Evolutionary conservation across 805 yeast genomes (phyloP), one percentile per base, ranked within the genome.

Genomic region (Saturnispora galanensis): DNA sequence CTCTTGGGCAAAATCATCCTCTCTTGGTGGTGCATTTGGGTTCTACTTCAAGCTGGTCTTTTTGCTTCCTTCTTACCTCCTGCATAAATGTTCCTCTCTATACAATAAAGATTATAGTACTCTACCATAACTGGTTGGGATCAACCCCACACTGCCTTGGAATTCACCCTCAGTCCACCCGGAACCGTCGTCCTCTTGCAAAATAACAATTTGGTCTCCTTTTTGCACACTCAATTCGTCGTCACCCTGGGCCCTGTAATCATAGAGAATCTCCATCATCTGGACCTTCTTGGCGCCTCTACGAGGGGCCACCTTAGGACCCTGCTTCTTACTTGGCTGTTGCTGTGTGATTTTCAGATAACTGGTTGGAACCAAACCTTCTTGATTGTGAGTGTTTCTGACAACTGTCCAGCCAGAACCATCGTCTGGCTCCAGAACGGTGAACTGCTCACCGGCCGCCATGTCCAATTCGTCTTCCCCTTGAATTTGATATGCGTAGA

Each of bases 141-240:
- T 80, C 45, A 83, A 58, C 1, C 95, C 95, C 15, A 65, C 67
- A 7, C 49, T 51, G 0, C 90, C 93, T 50, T 77, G 68, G 6
- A 82, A 47, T 57, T 84, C 90, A 10, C 97, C 97, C 52, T 80
- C 84, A 2, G 97, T 89, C 99, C 99, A 93, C 0, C 98, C 98
- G 34, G 74, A 73, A 9, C 87, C 89, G 52, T 82, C 84, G 42
- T 81, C 84, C 41, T 79, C 85, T 28, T 73, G 79, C 1, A 84
- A 56, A 10, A 93, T 72, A 10, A 73, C 70, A 15, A 93, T 75
- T 44, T 69, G 70, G 50, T 90, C 97, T 2, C 96, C 96, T 0
- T 74, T 80, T 7, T 52, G 55, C 16, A 93, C 76, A 16, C 75
- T 71, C 47, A 93, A 60, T 62, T 93, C 98, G 54, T 84, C 90